Evolutionary conservation across 1,284 basidiomycete species (phyloP).

Genomic region (Heimioporus retisporus): DNA sequence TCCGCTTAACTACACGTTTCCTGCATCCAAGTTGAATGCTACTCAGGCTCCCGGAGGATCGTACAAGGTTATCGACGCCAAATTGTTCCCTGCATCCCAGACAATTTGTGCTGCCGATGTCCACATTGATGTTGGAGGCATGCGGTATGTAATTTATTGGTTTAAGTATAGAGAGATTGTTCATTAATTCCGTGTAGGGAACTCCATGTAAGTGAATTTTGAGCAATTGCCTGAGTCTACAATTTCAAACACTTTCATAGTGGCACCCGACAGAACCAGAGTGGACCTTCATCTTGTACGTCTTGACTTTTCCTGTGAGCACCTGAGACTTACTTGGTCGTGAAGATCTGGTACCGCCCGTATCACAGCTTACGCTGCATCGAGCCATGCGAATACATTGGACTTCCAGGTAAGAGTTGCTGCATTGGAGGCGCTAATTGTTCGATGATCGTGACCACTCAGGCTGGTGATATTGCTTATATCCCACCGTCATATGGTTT

Average conservation of each 20-base stretch:
- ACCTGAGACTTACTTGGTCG: slow-evolving; percentile 10
- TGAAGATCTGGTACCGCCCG: slow-evolving; percentile 59
- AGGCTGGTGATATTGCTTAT: slow-evolving; percentile 71
- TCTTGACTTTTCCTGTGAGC: not conserved
- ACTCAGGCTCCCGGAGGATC: slow-evolving; percentile 61
- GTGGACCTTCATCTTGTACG: slow-evolving; percentile 51
- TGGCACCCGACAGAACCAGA: slow-evolving; percentile 63
- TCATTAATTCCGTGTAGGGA: slow-evolving; percentile 46
- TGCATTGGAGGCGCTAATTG: not conserved
- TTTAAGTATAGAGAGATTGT: not conserved
- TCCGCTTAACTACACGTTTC: slow-evolving; percentile 62
- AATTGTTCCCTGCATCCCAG: slow-evolving; percentile 63
- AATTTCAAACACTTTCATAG: slow-evolving; percentile 32
- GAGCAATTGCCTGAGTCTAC: not conserved
- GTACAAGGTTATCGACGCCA: slow-evolving; percentile 69
- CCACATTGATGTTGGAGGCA: slow-evolving; percentile 64
- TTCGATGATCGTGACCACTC: not conserved
- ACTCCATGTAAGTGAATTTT: slow-evolving; percentile 58
- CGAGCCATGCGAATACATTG: slow-evolving; percentile 52
- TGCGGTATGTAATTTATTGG: slow-evolving; percentile 53
- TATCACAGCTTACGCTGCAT: slow-evolving; percentile 51
- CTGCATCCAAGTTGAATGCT: slow-evolving; percentile 56
- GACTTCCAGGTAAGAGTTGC: slow-evolving; percentile 50
- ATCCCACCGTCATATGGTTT: slow-evolving; percentile 61
- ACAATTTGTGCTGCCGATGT: slow-evolving; percentile 70